Percentiles rank a stretch among this genome's conserved stretches.
Evolutionary conservation across 768 basidiomycete species (phyloP).

Genomic region (Xanthoconium stramineum): DNA sequence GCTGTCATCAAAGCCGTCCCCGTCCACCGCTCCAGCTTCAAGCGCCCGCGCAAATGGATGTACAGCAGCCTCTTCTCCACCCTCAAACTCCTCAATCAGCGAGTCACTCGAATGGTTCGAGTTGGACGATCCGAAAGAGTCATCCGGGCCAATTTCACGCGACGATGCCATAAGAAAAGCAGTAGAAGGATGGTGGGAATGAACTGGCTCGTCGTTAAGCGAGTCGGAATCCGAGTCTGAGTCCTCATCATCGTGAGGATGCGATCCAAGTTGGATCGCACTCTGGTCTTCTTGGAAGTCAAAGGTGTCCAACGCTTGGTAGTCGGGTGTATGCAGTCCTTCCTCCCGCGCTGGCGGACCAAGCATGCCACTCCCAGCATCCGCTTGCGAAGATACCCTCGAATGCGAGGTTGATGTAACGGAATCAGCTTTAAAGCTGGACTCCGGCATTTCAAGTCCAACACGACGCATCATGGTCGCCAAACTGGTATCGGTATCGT

Average conservation of each 20-base stretch:
- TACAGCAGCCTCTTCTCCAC: slow-evolving; percentile 40
- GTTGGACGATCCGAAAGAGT: slow-evolving; percentile 44
- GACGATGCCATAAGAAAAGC: slow-evolving; percentile 65
- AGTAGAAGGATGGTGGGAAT: slow-evolving; percentile 62
- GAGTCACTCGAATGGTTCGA: slow-evolving; percentile 62
- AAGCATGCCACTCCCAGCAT: background rate
- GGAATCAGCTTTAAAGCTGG: slow-evolving; percentile 21
- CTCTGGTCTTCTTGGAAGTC: slow-evolving; percentile 27
- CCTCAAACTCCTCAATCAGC: slow-evolving; percentile 39
- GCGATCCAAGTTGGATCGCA: slow-evolving; percentile 10
- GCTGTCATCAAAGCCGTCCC: slow-evolving; percentile 49
- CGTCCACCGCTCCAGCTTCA: slow-evolving; percentile 32
- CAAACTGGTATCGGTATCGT: slow-evolving; percentile 53
- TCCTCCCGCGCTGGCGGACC: slow-evolving; percentile 1
- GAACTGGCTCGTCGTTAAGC: slow-evolving; percentile 49
- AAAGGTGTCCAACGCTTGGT: slow-evolving; percentile 22
- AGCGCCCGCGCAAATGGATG: slow-evolving; percentile 57
- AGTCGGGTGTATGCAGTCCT: slow-evolving; percentile 23
- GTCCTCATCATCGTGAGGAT: slow-evolving; percentile 12
- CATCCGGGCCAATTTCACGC: slow-evolving; percentile 29
- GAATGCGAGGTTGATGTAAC: slow-evolving; percentile 12
- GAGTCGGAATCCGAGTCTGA: slow-evolving; percentile 60
- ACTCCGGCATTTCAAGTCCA: slow-evolving; percentile 43
- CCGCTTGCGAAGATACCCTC: slow-evolving; percentile 6
- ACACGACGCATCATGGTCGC: slow-evolving; percentile 70